These are phyloP conservation scores for Aaosphaeria pasadenensis DNA, from an alignment of 2,329 filamentous ascomycete species.

Conservation along the genomic window DNA sequence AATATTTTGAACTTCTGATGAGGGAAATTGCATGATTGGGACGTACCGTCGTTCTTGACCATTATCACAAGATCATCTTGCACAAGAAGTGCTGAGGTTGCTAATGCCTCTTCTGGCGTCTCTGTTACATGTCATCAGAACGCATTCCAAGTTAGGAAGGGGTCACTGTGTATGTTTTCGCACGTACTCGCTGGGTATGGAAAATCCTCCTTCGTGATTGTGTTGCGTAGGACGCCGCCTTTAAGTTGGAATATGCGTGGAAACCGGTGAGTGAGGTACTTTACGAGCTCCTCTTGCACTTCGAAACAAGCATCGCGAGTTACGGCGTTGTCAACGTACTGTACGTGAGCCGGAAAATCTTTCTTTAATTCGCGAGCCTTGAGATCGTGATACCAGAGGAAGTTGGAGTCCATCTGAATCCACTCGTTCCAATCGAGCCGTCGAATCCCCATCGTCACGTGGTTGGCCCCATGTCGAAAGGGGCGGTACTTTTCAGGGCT, in stretches of 20 bases:
- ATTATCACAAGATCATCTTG: constrained; percentile 5
- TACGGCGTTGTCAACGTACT: constrained; percentile 4
- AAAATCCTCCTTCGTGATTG: constrained; percentile 4
- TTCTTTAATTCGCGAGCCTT: constrained; percentile 2
- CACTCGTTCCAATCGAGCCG: constrained; percentile 5
- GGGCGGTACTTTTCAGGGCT: constrained; percentile 4
- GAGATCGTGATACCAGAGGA: constrained; percentile 2
- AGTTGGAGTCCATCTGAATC: constrained; percentile 7
- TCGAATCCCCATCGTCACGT: constrained; percentile 5
- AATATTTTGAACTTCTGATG: not conserved
- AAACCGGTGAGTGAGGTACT: constrained; percentile 10
- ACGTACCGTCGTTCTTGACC: constrained; percentile 3
- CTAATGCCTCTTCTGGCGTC: constrained; percentile 3
- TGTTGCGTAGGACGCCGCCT: constrained; percentile 1
- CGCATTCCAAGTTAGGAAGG: not conserved
- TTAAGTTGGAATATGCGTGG: constrained; percentile 3
- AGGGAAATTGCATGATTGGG: not conserved
- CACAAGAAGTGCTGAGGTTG: constrained; percentile 2
- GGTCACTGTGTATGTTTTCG: not conserved
- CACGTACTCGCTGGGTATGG: not conserved
- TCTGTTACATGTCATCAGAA: not conserved
- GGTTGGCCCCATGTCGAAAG: constrained; percentile 5
- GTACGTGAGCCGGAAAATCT: constrained; percentile 2
- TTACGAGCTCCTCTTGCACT: constrained; percentile 25
- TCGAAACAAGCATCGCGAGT: constrained; percentile 14